Base-by-base conservation (phyloP, 805 yeast genomes). In the Teunomyces barrocoloradensis region DNA sequence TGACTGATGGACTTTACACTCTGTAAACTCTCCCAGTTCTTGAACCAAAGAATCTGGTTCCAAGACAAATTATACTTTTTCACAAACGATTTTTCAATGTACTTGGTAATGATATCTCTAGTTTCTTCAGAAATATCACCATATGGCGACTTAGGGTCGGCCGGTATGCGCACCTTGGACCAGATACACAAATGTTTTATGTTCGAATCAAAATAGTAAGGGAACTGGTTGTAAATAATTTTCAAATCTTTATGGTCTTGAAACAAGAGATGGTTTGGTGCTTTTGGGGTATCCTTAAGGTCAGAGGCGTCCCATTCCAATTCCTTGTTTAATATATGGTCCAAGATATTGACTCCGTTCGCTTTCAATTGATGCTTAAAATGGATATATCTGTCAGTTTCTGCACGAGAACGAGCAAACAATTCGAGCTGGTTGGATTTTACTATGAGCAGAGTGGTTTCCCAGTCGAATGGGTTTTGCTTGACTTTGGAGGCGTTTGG, bases 21-120 rank as follows among this genome's bases (percentile, higher is more conserved):
- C 60, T 87, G 94, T 35, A 87, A 61, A 5, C 77, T 72, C 6
- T 84, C 77, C 80, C 87, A 85, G 59, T 87, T 87, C 53, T 85
- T 75, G 63, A 86, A 87, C 92, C 92, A 86, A 1, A 73, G 59
- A 38, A 78, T 55, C 34, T 78, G 65, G 3, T 73, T 67, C 23
- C 69, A 56, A 6, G 64, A 56, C 12, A 71, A 59, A 7, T 73
- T 76, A 34, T 80, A 64, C 28, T 67, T 65, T 25, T 71, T 62
- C n/a, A 73, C 65, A 48, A 85, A 77, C 3, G 84, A 82, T 43
- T 65, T 61, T 3, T 68, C 58, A 9, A 86, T 66, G 47, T 78
- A 77, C 18, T 50, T 53, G 42, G 77, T 75, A 7, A 84, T 78
- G 2, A 65, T 48, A 0, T 47, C 51, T 48, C 79, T 74, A 17